Base-by-base conservation (phyloP, 208 protist species). In the Crithidia mellificae region DNA sequence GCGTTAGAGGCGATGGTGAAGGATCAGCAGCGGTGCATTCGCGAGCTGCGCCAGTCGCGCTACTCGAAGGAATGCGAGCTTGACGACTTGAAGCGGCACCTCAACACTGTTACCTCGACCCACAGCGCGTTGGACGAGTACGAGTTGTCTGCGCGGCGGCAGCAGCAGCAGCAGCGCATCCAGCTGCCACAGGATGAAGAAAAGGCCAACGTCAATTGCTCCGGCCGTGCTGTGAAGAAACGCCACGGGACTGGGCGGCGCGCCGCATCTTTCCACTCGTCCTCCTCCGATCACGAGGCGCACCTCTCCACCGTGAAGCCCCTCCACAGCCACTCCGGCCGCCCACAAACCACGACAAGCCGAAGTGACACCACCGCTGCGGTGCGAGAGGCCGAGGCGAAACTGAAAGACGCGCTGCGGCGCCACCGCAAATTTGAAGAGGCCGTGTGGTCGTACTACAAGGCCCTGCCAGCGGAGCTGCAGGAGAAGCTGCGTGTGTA, bases 371-470 rank as follows among this genome's bases (percentile, higher is more conserved):
- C 50, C 8, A 20, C 51, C n/a, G n/a, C n/a, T 11, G 24, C 12
- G 1, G 54, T 49, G 19, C 51, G 17, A 3, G 20, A 14, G 6
- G 46, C 54, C 11, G 65, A 55, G 65, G n/a, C 12, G 19, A 22
- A 50, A 39, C 36, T 63, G 9, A 43, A 34, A 9, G 38, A 34
- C 17, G 56, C 49, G 19, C 66, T 64, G 55, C 20, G 27, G 22
- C 43, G 58, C 14, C 65, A 63, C 34, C 34, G 46, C 0, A 14
- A 56, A 58, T 41, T 68, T 22, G 47, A 78, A n/a, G 30, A 67
- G 32, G 38, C 50, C 6, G 41, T 73, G 46, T 59, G 59, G 73
- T 50, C 58, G 2, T 75, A 75, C 59, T 74, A 68, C 57, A 69
- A 71, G 15, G 59, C 49, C 3, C 51, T 63, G 17, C 74, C 59